Evolutionary conservation across 257 asterid genomes (phyloP), one percentile per base, ranked within the genome.

Genomic region (Scutellaria galericulata): DNA sequence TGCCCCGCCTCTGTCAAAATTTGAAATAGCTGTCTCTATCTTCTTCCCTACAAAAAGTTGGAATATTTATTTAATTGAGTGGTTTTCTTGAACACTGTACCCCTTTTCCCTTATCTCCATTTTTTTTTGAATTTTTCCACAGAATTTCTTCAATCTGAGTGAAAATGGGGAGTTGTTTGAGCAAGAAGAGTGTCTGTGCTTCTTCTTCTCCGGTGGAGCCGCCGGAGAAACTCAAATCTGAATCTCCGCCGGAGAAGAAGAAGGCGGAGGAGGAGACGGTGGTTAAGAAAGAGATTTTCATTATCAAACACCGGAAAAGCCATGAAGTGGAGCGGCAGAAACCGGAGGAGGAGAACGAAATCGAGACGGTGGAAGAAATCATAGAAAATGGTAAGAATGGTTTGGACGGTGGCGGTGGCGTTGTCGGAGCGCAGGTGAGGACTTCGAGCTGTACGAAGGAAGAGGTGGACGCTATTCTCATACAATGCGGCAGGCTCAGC

Each of bases 401-500:
- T 37, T 11, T 18, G 35, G 55, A 35, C 0, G 78, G 70, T 39
- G 57, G 70, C 39, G 57, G 11, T 1, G 77, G 59, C 6, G 78
- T 73, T 1, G 84, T 74, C 2, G 86, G 81, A 2, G 93, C 83
- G 55, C 80, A 86, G 7, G 93, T 95, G 75, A 86, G 97, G 87
- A 87, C 94, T 39, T 90, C 97, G 6, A 92, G 94, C 79, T 95
- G 99, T 71, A 92, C 98, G 11, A 95, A 92, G 42, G 99, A 95
- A 42, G 99, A 95, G 60, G 83, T 95, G 59, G 99, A 95, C 77
- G 96, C 99, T 7, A 95, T 95, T 77, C 44, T 95, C 82, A 92
- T 95, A 54, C 99, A 95, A 77, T 95, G 99, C 66, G 99, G 99
- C 7, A 78, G 98, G 80, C 92, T 95, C 39, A 95, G 99, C 77